These are phyloP conservation scores for Tetrahymena borealis DNA, from an alignment of 73 alveolate genomes.

Conservation along the genomic window DNA sequence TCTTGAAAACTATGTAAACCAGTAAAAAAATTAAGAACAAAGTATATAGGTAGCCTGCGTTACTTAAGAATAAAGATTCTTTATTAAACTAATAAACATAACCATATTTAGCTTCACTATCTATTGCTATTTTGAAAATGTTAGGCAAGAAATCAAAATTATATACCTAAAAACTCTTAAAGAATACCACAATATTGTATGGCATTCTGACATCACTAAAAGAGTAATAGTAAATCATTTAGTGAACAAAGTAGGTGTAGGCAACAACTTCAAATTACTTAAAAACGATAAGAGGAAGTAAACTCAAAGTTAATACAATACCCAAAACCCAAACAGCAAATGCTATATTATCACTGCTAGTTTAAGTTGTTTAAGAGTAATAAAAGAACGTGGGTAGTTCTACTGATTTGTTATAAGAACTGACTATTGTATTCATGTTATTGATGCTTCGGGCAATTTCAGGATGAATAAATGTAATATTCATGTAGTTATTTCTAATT, in stretches of 20 bases:
- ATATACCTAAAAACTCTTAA: background rate
- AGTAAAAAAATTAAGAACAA: background rate
- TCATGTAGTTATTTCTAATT: background rate
- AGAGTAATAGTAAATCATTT: background rate
- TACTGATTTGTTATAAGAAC: background rate
- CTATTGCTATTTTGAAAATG: background rate
- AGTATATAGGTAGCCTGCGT: background rate
- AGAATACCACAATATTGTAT: background rate
- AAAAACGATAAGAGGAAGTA: background rate
- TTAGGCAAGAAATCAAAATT: background rate
- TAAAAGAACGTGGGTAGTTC: background rate
- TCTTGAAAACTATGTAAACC: background rate
- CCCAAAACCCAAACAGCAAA: background rate
- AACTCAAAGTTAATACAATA: background rate
- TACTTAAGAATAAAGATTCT: background rate
- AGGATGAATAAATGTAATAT: background rate
- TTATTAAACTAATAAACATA: background rate
- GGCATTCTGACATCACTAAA: background rate
- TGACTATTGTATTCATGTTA: background rate
- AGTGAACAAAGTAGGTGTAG: background rate
- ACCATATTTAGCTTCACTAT: background rate
- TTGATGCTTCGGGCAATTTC: background rate
- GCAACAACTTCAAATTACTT: background rate
- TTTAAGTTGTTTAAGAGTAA: background rate
- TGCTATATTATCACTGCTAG: background rate